phyloP scores from a whole-genome alignment of 768 basidiomycete genomes.

The Gyrodon lividus region DNA sequence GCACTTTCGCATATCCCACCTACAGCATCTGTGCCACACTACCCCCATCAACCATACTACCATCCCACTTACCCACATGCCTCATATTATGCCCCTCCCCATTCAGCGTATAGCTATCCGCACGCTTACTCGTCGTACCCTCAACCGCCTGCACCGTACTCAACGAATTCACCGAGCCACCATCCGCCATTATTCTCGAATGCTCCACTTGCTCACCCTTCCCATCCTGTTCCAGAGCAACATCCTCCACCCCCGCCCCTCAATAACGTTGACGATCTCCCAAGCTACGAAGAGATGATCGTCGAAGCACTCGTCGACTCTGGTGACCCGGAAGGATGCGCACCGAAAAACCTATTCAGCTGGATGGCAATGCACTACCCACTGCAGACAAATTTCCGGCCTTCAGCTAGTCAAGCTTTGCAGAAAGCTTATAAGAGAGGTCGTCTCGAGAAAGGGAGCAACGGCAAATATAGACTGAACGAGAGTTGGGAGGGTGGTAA shows the following conservation, averaged over 20 bases:
- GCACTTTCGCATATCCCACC: conserved; percentile 21
- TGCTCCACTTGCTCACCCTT: conserved; percentile 33
- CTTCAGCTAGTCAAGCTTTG: conserved; percentile 85
- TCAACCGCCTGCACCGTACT: conserved; percentile 33
- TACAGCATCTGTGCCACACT: conserved; percentile 31
- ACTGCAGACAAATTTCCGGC: conserved; percentile 83
- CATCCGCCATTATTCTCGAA: conserved; percentile 36
- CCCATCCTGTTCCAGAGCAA: conserved; percentile 32
- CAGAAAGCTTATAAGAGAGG: conserved; percentile 85
- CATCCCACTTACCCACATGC: conserved; percentile 63
- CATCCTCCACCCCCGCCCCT: conserved; percentile 20
- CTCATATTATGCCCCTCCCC: conserved; percentile 58
- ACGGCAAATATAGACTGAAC: conserved; percentile 75
- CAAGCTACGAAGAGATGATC: conserved; percentile 92
- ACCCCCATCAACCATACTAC: conserved; percentile 56
- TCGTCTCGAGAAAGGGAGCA: conserved; percentile 70
- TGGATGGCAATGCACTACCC: conserved; percentile 87
- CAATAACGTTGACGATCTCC: conserved; percentile 52
- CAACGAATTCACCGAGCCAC: conserved; percentile 27
- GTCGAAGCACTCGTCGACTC: conserved; percentile 72
- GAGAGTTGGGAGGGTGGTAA: conserved; percentile 78
- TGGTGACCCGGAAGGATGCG: conserved; percentile 69
- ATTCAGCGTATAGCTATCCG: conserved; percentile 39
- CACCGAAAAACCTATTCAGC: conserved; percentile 78
- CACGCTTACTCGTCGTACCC: conserved; percentile 34